These are phyloP conservation scores for Dactylorhiza incarnata DNA, from an alignment of 106 monocot species.

Conservation along the genomic window DNA sequence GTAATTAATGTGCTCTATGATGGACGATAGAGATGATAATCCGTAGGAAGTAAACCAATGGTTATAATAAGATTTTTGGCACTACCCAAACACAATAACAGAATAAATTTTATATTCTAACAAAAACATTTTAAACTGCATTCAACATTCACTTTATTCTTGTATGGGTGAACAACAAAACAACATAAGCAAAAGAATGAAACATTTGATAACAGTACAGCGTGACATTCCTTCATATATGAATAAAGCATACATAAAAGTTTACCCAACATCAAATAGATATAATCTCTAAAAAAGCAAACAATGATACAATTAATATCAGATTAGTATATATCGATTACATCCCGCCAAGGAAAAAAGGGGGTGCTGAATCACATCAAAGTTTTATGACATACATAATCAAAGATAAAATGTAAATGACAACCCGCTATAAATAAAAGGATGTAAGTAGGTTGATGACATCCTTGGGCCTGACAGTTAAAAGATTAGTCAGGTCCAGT, in stretches of 20 bases:
- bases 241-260: not conserved
- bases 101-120: too few relatives aligned
- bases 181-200: not conserved
- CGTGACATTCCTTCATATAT: not conserved
- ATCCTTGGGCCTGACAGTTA: constrained; percentile 44
- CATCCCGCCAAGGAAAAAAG: constrained; percentile 3
- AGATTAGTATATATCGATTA: constrained; percentile 5
- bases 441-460: constrained; percentile 9
- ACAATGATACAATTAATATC: not conserved
- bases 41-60: too few relatives aligned
- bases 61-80: too few relatives aligned
- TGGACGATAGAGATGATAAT: too few relatives aligned
- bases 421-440: constrained; percentile 8
- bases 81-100: too few relatives aligned
- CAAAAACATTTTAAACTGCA: too few relatives aligned
- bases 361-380: constrained; percentile 15
- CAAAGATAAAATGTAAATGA: constrained; percentile 12
- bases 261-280: not conserved
- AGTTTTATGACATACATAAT: constrained; percentile 12
- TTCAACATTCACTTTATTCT: not conserved
- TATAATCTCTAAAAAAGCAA: not conserved
- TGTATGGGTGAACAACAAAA: not conserved
- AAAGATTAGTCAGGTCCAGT: constrained; percentile 60
- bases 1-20: too few relatives aligned
- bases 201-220: not conserved